Evolutionary conservation across 2,329 filamentous ascomycete species (phyloP).

Genomic region (Colletotrichum chlorophyti): DNA sequence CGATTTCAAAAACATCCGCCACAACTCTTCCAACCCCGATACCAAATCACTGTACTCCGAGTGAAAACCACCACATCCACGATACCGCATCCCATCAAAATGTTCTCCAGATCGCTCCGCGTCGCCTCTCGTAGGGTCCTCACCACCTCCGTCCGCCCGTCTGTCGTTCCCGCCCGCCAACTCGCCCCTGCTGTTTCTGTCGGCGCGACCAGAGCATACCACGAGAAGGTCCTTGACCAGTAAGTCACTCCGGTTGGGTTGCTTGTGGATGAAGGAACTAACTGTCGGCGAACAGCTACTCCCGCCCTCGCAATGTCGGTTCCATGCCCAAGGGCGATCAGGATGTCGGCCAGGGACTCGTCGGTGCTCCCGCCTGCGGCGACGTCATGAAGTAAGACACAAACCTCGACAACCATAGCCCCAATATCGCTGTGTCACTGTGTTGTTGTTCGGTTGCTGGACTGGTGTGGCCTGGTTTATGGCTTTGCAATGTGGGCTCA

Average conservation of each 20-base stretch:
- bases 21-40: neutral
- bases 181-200: slow-evolving; percentile 47
- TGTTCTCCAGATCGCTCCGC: slow-evolving; percentile 56
- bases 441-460: neutral
- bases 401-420: neutral
- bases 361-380: slow-evolving; percentile 86
- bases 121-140: slow-evolving; percentile 51
- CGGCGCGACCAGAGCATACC: slow-evolving; percentile 53
- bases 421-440: neutral
- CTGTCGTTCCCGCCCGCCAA: slow-evolving; percentile 47
- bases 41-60: no score
- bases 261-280: slow-evolving; percentile 53
- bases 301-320: slow-evolving; percentile 61
- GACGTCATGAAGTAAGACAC: slow-evolving; percentile 78
- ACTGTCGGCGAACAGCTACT: slow-evolving; percentile 54
- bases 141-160: slow-evolving; percentile 46
- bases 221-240: slow-evolving; percentile 76
- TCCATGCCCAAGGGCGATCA: slow-evolving; percentile 74
- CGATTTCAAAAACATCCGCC: no score
- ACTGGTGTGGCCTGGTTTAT: neutral
- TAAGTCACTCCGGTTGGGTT: slow-evolving; percentile 63
- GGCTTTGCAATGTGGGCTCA: neutral
- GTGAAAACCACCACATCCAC: slow-evolving; percentile 9
- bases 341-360: slow-evolving; percentile 90
- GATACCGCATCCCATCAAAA: slow-evolving; percentile 34